phyloP scores from a whole-genome alignment of 805 yeast species.

The Lipomyces kockii region DNA sequence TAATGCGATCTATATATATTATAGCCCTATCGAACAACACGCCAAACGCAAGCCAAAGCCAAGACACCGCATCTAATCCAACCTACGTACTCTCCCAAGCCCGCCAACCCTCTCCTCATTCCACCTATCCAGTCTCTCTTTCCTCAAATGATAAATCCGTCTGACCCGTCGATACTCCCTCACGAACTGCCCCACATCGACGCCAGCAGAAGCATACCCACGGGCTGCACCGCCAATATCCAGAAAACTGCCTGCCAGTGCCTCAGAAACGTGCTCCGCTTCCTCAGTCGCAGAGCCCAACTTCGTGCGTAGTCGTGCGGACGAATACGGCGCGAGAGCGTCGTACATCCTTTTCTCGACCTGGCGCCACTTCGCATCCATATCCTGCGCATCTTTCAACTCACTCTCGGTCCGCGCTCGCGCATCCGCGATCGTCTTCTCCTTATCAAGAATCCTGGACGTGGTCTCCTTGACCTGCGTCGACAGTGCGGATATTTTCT shows the following conservation, averaged over 20 bases:
- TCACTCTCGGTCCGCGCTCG: constrained; percentile 15
- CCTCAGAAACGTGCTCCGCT: constrained; percentile 45
- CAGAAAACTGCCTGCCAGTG: constrained; percentile 46
- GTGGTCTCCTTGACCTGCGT: constrained; percentile 17
- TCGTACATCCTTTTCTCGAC: constrained; percentile 22
- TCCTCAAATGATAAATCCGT: constrained; percentile 51
- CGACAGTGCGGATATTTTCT: constrained; percentile 13
- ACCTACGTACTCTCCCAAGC: not conserved
- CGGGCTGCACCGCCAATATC: constrained; percentile 30
- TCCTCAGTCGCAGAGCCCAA: constrained; percentile 38
- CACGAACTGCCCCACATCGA: constrained; percentile 50
- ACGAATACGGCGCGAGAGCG: constrained; percentile 25
- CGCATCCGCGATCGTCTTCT: constrained; percentile 4
- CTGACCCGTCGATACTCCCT: constrained; percentile 51
- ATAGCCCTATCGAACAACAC: not conserved
- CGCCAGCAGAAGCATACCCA: constrained; percentile 32
- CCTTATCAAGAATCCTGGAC: constrained; percentile 12
- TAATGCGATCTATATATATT: not conserved
- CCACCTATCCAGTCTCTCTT: constrained; percentile 56
- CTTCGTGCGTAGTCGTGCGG: constrained; percentile 13
- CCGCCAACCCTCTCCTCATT: constrained; percentile 51
- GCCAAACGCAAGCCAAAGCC: not conserved
- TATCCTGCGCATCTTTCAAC: constrained; percentile 21
- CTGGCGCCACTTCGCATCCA: constrained; percentile 27
- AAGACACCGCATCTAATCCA: not conserved